Conservation (phyloP, 2,329 filamentous ascomycete species). For the Penicillium sp. region DNA sequence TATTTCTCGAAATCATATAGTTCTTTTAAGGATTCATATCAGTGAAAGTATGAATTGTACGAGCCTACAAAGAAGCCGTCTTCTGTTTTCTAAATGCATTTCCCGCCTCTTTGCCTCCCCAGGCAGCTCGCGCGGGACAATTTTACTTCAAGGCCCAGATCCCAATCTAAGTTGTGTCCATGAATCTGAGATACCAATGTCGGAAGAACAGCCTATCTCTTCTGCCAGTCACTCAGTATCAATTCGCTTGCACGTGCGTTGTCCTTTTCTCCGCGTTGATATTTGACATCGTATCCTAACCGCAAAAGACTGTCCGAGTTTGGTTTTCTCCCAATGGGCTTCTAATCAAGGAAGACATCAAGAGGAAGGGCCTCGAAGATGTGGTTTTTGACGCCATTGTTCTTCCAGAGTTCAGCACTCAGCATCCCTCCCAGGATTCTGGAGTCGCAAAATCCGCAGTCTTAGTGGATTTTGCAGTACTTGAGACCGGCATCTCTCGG, state of each 20-base stretch:
- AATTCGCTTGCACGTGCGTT: constrained; percentile 1
- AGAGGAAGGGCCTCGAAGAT: neutral
- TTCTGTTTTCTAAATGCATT: neutral
- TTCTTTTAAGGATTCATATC: neutral
- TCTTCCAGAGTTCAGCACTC: neutral
- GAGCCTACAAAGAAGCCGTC: neutral
- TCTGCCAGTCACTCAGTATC: neutral
- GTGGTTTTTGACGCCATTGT: neutral
- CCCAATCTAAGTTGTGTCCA: neutral
- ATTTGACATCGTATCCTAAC: neutral
- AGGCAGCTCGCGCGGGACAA: neutral
- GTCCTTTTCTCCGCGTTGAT: neutral
- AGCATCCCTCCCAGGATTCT: neutral
- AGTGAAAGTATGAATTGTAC: neutral
- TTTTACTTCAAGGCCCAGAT: neutral
- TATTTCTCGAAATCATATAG: neutral
- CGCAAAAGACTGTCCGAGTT: neutral
- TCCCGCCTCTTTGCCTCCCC: neutral
- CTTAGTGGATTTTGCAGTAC: constrained; percentile 1
- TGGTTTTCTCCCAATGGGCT: neutral
- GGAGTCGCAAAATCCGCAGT: neutral
- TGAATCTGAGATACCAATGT: neutral
- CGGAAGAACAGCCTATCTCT: neutral
- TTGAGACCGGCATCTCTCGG: neutral
- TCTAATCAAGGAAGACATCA: neutral